phyloP scores from a whole-genome alignment of 495 filamentous ascomycete species.

The Xanthoparmelia taractica region DNA sequence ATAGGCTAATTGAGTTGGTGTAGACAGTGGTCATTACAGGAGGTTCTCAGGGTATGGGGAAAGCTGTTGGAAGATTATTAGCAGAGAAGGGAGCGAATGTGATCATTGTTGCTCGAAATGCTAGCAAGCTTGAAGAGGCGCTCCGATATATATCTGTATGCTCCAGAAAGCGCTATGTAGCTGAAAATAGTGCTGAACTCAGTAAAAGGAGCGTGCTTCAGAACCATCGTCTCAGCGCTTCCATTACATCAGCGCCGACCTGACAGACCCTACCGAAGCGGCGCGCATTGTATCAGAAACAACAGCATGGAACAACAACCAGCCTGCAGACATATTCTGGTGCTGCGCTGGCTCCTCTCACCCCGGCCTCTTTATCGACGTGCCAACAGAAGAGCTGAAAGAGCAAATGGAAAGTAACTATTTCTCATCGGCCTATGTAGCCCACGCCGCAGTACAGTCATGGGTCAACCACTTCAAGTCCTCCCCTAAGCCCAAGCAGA shows the following conservation, averaged over 20 bases:
- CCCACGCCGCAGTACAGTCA: conserved; percentile 51
- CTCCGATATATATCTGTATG: conserved; percentile 57
- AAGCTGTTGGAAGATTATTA: conserved; percentile 60
- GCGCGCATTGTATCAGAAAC: conserved; percentile 60
- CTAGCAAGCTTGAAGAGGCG: conserved; percentile 64
- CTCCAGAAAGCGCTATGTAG: neutral
- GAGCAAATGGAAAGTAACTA: conserved; percentile 89
- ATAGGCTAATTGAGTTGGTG: neutral
- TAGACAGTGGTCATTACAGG: conserved; percentile 85
- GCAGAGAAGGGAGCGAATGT: conserved; percentile 79
- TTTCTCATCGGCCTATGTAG: conserved; percentile 80
- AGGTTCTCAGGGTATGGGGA: conserved; percentile 88
- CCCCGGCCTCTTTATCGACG: conserved; percentile 74
- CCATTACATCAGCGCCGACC: conserved; percentile 76
- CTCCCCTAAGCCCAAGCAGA: conserved; percentile 26
- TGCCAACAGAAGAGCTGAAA: conserved; percentile 52
- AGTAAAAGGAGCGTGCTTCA: conserved; percentile 58
- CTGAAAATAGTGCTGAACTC: conserved; percentile 63
- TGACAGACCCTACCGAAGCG: conserved; percentile 60
- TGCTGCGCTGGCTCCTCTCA: conserved; percentile 72
- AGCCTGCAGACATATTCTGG: conserved; percentile 80
- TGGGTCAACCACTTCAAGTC: conserved; percentile 38
- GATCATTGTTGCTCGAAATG: conserved; percentile 72
- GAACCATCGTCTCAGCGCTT: conserved; percentile 63
- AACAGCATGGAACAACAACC: conserved; percentile 72